These are phyloP conservation scores for Decorospora gaudefroyi DNA, from an alignment of 2,329 filamentous ascomycete species.

Conservation along the genomic window DNA sequence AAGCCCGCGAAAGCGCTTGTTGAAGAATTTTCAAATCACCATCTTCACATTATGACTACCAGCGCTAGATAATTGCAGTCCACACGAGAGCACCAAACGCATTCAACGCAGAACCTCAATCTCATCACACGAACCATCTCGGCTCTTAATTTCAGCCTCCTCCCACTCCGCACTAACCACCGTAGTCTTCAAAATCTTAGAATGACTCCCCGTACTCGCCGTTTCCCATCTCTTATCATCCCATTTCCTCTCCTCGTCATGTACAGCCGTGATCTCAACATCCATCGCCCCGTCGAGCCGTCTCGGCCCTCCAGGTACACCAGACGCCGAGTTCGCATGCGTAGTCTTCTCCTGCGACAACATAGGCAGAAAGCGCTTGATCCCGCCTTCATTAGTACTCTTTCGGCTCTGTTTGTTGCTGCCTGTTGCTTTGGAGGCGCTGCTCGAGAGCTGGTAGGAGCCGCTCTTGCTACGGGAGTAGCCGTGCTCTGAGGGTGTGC, in stretches of 20 bases:
- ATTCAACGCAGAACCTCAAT: constrained; percentile 28
- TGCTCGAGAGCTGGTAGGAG: constrained; percentile 40
- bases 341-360: constrained; percentile 35
- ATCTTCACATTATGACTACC: too few relatives aligned
- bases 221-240: constrained; percentile 39
- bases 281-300: constrained; percentile 38
- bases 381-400: constrained; percentile 25
- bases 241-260: constrained; percentile 9
- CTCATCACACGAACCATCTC: constrained; percentile 24
- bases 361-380: constrained; percentile 39
- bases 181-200: constrained; percentile 46
- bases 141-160: constrained; percentile 29
- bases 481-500: constrained; percentile 35
- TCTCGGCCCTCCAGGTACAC: constrained; percentile 39
- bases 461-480: constrained; percentile 35
- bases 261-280: constrained; percentile 39
- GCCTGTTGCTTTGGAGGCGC: constrained; percentile 9
- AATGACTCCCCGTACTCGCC: constrained; percentile 40
- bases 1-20: too few relatives aligned
- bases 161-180: constrained; percentile 45
- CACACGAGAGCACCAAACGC: too few relatives aligned
- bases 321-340: constrained; percentile 42
- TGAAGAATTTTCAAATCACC: too few relatives aligned
- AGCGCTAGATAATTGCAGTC: too few relatives aligned
- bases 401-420: constrained; percentile 19